These are phyloP conservation scores for Picea abies DNA, from an alignment of 83 land plant genomes.

Conservation along the genomic window DNA sequence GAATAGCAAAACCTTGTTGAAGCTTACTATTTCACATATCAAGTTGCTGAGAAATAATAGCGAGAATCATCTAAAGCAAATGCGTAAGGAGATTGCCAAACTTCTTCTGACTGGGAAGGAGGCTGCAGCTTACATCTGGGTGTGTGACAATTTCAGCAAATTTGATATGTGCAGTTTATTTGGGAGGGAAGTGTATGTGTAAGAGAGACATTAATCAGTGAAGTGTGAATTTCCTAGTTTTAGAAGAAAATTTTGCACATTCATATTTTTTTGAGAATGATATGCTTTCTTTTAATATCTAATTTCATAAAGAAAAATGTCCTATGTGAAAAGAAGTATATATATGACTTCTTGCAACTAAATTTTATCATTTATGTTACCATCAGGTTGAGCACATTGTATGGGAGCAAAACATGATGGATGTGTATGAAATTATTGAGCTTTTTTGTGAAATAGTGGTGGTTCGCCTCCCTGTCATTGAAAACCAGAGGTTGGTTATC, in stretches of 20 bases:
- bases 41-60: constrained; percentile 82
- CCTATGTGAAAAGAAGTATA: background rate
- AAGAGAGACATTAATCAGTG: background rate
- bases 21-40: constrained; percentile 70
- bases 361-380: background rate
- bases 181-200: background rate
- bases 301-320: background rate
- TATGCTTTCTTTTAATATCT: background rate
- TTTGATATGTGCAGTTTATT: background rate
- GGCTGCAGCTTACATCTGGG: constrained; percentile 79
- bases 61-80: constrained; percentile 55
- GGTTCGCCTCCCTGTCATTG: constrained; percentile 86
- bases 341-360: constrained; percentile 13
- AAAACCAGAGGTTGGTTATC: constrained; percentile 61
- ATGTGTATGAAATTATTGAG: constrained; percentile 82
- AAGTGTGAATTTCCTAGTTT: background rate
- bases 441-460: constrained; percentile 71
- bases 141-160: constrained; percentile 19
- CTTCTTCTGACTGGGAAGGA: constrained; percentile 84
- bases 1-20: constrained; percentile 84
- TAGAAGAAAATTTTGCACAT: background rate
- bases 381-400: constrained; percentile 77
- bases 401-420: constrained; percentile 90
- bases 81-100: constrained; percentile 79
- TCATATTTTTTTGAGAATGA: too few species aligned